Evolutionary conservation across 1,284 basidiomycete genomes (phyloP), one percentile per base, ranked within the genome.

Genomic region (Acaromyces ingoldii): DNA sequence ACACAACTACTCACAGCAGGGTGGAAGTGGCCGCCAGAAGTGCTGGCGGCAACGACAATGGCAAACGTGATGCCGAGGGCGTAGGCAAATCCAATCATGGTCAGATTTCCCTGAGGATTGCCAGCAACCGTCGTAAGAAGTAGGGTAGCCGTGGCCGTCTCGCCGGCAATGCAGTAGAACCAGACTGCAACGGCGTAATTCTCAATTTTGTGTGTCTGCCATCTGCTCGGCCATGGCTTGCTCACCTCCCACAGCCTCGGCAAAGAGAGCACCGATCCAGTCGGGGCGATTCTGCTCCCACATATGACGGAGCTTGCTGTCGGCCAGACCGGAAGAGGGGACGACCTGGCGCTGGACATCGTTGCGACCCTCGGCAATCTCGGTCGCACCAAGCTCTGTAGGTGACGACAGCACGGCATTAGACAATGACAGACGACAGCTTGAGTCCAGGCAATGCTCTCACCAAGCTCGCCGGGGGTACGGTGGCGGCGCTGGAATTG

Each of bases 361-460:
- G 34, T 30, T 51, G 9, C 62, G 56, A 6, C 62, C 62, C 37
- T 62, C 57, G 24, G 62, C 56, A 44, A 64, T 60, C 29, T 67
- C 64, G 45, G 62, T 64, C 28, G 63, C 52, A 51, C 64, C 64
- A 86, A 39, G 87, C 88, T 67, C 79, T 51, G n/a, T 30, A 4
- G 11, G 11, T 15, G 42, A 15, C 42, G 17, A 15, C 10, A 19
- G 15, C 22, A 24, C 15, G 24, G 5, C 11, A n/a, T 15, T 15
- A 15, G 22, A 11, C 13, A 4, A 17, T 15, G 24, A n/a, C 42
- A 44, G 22, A 13, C 21, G 2, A 26, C 4, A n/a, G 42, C 26
- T 17, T 15, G 13, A n/a, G 10, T 44, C 15, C 19, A 7, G 22
- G 17, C 24, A 13, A 19, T 7, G 19, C 22, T 15, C 28, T 44